Evolutionary conservation across 108 stramenopile species (phyloP), one percentile per base, ranked within the genome.

Genomic region (Parietichytrium sp.): DNA sequence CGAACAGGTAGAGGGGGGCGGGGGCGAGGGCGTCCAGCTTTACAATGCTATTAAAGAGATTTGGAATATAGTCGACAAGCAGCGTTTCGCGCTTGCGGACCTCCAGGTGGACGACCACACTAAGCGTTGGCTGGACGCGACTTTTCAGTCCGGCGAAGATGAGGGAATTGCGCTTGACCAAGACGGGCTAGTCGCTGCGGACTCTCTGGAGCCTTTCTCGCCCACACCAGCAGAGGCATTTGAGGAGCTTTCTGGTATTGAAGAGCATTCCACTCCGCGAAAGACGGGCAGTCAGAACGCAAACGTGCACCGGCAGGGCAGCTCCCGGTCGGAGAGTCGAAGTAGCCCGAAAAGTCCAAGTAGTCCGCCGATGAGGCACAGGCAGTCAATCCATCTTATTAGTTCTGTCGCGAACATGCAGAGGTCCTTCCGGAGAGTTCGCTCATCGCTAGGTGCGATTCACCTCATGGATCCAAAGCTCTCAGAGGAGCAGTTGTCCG

Each of bases 41-140:
- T 72, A 72, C 61, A 72, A 45, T 72, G 45, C 61, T 10, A 72
- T 72, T n/a, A 33, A 42, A 16, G 61, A 72, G 61, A 72, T 72
- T 42, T 42, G 45, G 42, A 33, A 12, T 20, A 42, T 72, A n/a
- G 61, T 72, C 6, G 61, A 33, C 33, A 72, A 72, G 3, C 61
- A 72, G 33, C 20, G 42, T 7, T 23, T 33, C 29, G 20, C 61
- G 1, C 45, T 72, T 72, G 61, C 23, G 15, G 61, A 72, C 42
- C 38, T 72, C 3, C 38, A 72, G 20, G 61, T 72, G 23, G 61
- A 72, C 20, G 45, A 12, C 36, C 36, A 42, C 61, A 72, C 61
- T 6, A 72, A 72, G 20, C 36, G 45, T 10, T 72, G 61, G 61
- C 61, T 72, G 1, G 61, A 72, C 20, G 16, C 38, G 23, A 72